Evolutionary conservation across 73 alveolate genomes (phyloP).

Genomic region (Symbiodinium natans): DNA sequence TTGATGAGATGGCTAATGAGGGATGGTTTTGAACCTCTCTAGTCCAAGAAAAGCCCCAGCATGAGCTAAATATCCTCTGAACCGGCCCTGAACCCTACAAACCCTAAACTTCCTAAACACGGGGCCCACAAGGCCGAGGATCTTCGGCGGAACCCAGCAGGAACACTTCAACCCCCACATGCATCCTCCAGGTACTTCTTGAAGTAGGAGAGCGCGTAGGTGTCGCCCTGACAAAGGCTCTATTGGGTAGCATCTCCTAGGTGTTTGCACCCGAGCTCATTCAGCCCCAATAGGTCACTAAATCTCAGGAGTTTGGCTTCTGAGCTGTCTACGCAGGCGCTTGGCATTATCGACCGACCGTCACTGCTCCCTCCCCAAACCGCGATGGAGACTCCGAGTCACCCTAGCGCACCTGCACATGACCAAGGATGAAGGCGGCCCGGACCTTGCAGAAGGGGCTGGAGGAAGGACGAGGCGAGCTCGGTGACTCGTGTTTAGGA

Average conservation of each 20-base stretch:
- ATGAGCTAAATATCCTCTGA: not conserved
- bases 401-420: not conserved
- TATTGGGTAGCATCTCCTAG: not conserved
- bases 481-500: too few species aligned
- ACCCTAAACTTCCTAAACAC: not conserved
- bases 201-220: constrained; percentile 60
- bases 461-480: too few species aligned
- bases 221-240: constrained; percentile 35
- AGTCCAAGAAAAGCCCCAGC: not conserved
- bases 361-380: too few species aligned
- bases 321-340: too few species aligned
- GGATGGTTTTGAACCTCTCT: not conserved
- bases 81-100: not conserved
- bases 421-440: not conserved
- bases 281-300: too few species aligned
- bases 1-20: not conserved
- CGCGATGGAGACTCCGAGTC: too few species aligned
- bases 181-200: constrained; percentile 72
- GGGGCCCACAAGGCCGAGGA: not conserved
- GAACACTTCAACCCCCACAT: not conserved
- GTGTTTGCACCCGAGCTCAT: too few species aligned
- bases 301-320: too few species aligned
- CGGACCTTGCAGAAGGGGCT: too few species aligned
- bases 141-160: not conserved
- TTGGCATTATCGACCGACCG: too few species aligned